Conservation (phyloP, 1,284 basidiomycete genomes). For the Trametes hirsuta region DNA sequence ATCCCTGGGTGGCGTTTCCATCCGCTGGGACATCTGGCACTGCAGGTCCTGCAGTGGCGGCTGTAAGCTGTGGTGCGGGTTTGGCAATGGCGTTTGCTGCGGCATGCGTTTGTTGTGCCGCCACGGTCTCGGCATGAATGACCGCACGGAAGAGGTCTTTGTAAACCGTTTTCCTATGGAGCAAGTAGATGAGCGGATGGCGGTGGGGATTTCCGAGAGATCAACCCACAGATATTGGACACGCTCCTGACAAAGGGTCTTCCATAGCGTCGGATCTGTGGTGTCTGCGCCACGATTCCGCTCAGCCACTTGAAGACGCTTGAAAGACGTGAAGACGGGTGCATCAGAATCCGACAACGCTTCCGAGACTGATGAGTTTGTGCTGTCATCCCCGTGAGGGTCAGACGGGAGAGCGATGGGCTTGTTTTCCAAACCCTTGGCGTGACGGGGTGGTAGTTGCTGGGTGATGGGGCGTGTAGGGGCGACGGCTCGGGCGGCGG, state of each 20-base stretch:
- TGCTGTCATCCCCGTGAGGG: too few relatives aligned
- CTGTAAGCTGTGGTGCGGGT: neutral
- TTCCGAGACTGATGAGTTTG: neutral
- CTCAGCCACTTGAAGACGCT: neutral
- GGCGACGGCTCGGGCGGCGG: neutral
- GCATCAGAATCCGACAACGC: neutral
- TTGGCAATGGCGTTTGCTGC: neutral
- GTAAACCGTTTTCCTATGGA: constrained; percentile 13
- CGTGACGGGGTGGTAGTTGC: too few relatives aligned
- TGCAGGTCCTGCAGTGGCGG: neutral
- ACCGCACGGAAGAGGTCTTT: constrained; percentile 17
- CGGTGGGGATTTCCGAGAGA: neutral
- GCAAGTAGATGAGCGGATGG: neutral
- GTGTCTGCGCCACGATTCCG: constrained; percentile 7
- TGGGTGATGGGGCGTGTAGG: neutral
- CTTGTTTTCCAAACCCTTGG: too few relatives aligned
- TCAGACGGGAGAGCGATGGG: too few relatives aligned
- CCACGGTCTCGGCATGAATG: constrained; percentile 16
- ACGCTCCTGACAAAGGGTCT: constrained; percentile 21
- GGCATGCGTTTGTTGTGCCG: neutral
- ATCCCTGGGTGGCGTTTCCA: neutral
- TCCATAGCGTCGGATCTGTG: constrained; percentile 21
- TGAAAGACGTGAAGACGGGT: constrained; percentile 8
- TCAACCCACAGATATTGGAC: constrained; percentile 19
- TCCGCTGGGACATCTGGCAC: too few relatives aligned